phyloP scores from a whole-genome alignment of 2,329 filamentous ascomycete species.

The Tolypocladium sp. region DNA sequence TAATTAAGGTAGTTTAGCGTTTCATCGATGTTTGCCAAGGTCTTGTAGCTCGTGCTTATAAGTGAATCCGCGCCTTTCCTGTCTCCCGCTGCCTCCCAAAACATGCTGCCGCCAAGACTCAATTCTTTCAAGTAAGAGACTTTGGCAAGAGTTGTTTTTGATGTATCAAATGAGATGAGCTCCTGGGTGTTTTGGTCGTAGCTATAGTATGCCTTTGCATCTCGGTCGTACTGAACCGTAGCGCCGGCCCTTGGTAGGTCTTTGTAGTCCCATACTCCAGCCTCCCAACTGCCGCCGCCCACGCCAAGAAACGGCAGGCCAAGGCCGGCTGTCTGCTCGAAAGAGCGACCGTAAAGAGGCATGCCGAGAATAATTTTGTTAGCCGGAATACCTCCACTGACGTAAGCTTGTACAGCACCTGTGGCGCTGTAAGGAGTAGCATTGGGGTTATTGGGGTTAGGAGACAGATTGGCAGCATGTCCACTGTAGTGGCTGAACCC shows the following conservation, averaged over 20 bases:
- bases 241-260: slow-evolving; percentile 56
- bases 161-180: slow-evolving; percentile 64
- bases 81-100: slow-evolving; percentile 73
- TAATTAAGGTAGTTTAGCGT: slow-evolving; percentile 40
- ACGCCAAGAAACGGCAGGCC: slow-evolving; percentile 38
- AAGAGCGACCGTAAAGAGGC: slow-evolving; percentile 70
- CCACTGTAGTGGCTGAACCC: slow-evolving; percentile 54
- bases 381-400: slow-evolving; percentile 47
- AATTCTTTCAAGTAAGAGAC: slow-evolving; percentile 51
- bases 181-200: slow-evolving; percentile 51
- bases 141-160: slow-evolving; percentile 50
- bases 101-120: slow-evolving; percentile 69
- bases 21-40: slow-evolving; percentile 29
- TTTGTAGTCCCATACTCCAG: slow-evolving; percentile 74
- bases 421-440: slow-evolving; percentile 62
- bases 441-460: slow-evolving; percentile 38
- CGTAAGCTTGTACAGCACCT: slow-evolving; percentile 54
- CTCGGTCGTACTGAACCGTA: slow-evolving; percentile 44
- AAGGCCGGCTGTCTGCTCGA: slow-evolving; percentile 29
- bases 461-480: slow-evolving; percentile 63
- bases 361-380: slow-evolving; percentile 67
- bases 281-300: slow-evolving; percentile 62
- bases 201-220: slow-evolving; percentile 56
- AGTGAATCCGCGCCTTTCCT: slow-evolving; percentile 48
- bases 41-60: slow-evolving; percentile 38